phyloP scores from a whole-genome alignment of 805 yeast genomes.

The Yarrowia sp. region DNA sequence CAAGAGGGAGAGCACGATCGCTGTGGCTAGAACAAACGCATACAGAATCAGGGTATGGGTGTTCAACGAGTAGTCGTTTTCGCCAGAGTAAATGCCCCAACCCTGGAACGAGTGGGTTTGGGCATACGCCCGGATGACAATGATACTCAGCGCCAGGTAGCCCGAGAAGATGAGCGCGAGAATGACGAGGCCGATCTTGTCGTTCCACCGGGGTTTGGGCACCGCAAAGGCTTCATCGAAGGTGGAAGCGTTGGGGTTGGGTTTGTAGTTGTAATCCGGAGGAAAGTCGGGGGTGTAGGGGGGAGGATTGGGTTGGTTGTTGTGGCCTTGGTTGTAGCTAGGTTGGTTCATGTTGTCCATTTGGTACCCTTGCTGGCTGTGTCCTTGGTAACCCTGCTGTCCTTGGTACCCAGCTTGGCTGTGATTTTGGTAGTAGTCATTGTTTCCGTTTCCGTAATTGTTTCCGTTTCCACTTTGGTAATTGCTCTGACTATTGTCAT shows the following conservation, averaged over 20 bases:
- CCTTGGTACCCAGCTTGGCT: no score
- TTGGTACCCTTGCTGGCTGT: slow-evolving; percentile 8
- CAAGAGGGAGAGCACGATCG: slow-evolving; percentile 62
- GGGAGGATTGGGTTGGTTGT: slow-evolving; percentile 5
- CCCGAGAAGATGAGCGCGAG: slow-evolving; percentile 60
- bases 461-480: neutral
- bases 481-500: neutral
- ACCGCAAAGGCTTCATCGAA: slow-evolving; percentile 76
- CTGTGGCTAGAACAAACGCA: slow-evolving; percentile 66
- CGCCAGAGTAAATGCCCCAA: slow-evolving; percentile 62
- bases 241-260: slow-evolving; percentile 50
- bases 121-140: slow-evolving; percentile 70
- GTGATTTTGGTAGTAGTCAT: neutral
- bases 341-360: slow-evolving; percentile 8
- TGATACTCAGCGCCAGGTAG: slow-evolving; percentile 71
- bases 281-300: neutral
- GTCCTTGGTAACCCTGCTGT: neutral
- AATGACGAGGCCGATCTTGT: slow-evolving; percentile 60
- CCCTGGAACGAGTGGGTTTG: slow-evolving; percentile 64
- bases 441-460: neutral
- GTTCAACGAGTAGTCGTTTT: slow-evolving; percentile 67
- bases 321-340: neutral
- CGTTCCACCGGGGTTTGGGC: slow-evolving; percentile 69
- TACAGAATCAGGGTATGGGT: slow-evolving; percentile 77
- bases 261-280: slow-evolving; percentile 41